Evolutionary conservation across 352 stramenopile species (phyloP), one percentile per base, ranked within the genome.

Genomic region (Hyaloperonospora brassicae): DNA sequence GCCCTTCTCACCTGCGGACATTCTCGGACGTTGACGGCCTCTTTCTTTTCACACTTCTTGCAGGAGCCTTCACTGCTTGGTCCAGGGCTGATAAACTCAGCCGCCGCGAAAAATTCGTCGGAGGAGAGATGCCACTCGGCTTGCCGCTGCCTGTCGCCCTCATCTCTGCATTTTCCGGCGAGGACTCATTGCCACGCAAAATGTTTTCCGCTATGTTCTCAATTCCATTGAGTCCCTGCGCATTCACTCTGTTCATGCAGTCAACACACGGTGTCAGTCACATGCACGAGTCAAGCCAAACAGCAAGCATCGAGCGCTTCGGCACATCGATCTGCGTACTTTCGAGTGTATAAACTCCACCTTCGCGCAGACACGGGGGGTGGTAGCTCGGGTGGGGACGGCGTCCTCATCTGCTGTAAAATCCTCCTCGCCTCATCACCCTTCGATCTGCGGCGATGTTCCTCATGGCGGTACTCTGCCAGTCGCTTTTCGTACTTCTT

Each of bases 151-250:
- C 61, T 6, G 44, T 58, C 5, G 23, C 56, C 25, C 42, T 43
- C n/a, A 75, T 62, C 17, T 85, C 72, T 50, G 66, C 45, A 47
- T 59, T 62, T 59, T 74, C 51, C 27, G 50, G 52, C 38, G 57
- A 70, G 42, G 61, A 72, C 24, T 67, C 64, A 31, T 68, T 69
- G 46, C 72, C 77, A 27, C 70, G 66, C 31, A 86, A 53, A 40
- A 89, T 89, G 47, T 89, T 89, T 62, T 87, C 79, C 13, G 76
- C 71, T 12, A 89, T 75, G 52, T 89, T 89, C 48, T 89, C 79
- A 56, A 86, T 76, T 13, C 76, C 79, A 64, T 78, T 79, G 4
- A 76, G 55, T 1, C 65, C 64, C 25, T 70, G 55, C 12, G 47
- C 52, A 34, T 76, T 79, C 6, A 53, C 67, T 24, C 70, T 77